A percentile compares a stretch with the other conserved stretches of the same genome.
These are phyloP conservation scores for Boletus semigastroideus DNA, from an alignment of 1,284 basidiomycete species.

Conservation along the genomic window DNA sequence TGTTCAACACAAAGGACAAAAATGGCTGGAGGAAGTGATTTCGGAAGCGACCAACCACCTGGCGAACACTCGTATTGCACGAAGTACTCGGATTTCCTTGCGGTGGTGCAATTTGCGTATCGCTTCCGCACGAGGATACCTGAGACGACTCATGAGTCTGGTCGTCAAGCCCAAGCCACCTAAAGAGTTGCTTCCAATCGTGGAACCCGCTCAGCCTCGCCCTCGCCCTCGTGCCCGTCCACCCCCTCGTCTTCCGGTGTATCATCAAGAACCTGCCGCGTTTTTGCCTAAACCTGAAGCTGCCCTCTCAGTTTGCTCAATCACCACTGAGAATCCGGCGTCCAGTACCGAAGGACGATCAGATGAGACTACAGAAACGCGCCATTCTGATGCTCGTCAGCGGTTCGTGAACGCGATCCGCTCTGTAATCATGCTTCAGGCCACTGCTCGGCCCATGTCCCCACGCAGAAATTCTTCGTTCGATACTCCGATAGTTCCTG, in stretches of 20 bases:
- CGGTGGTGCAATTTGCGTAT: conserved; percentile 29
- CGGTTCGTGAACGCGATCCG: conserved; percentile 46
- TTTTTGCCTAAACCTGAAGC: conserved; percentile 16
- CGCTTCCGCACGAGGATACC: conserved; percentile 18
- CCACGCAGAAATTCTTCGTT: conserved; percentile 34
- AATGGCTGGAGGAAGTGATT: conserved; percentile 74
- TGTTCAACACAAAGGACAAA: conserved; percentile 63
- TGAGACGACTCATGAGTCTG: conserved; percentile 25
- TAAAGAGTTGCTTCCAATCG: conserved; percentile 27
- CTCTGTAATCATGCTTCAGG: conserved; percentile 48
- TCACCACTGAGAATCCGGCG: conserved; percentile 28
- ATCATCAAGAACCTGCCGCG: conserved; percentile 24
- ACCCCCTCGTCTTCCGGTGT: conserved; percentile 10
- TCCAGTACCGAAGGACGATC: conserved; percentile 31
- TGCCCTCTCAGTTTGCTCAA: conserved; percentile 24
- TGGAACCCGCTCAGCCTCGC: conserved; percentile 20
- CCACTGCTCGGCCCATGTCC: conserved; percentile 32
- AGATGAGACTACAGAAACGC: conserved; percentile 28
- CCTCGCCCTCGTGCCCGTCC: conserved; percentile 17
- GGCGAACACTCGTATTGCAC: conserved; percentile 41
- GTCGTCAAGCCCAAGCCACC: conserved; percentile 31
- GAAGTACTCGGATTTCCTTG: conserved; percentile 24
- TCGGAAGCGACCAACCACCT: conserved; percentile 47
- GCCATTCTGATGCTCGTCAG: conserved; percentile 32
- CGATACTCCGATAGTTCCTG: conserved; percentile 31